Evolutionary conservation across 176 grass and related monocot species (phyloP).

Genomic region (Poa pratensis): DNA sequence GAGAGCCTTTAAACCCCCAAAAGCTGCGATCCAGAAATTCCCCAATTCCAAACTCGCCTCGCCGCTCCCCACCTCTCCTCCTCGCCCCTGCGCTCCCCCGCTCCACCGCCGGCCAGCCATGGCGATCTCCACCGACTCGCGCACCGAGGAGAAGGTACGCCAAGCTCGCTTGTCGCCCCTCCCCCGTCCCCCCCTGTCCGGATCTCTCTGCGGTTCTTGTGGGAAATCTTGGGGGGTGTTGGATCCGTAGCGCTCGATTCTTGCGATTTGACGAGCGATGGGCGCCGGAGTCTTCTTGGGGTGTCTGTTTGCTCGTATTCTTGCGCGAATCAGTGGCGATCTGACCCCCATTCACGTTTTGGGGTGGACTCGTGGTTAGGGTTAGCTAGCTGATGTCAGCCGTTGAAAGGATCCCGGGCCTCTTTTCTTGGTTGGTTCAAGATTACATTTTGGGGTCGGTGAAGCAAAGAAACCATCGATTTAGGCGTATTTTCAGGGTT

Average conservation of each 20-base stretch:
- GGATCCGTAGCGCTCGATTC: neutral
- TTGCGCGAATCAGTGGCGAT: neutral
- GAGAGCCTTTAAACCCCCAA: constrained; percentile 31
- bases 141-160: constrained; percentile 65
- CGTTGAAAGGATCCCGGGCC: neutral
- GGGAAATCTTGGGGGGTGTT: neutral
- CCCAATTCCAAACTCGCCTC: constrained; percentile 30
- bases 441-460: neutral
- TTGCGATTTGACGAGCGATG: neutral
- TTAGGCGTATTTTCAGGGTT: neutral
- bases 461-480: neutral
- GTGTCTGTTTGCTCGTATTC: neutral
- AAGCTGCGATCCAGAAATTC: constrained; percentile 4
- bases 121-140: constrained; percentile 68
- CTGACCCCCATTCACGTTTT: neutral
- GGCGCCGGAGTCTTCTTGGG: neutral
- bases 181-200: neutral
- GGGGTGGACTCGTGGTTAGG: neutral
- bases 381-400: neutral
- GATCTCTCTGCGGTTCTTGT: constrained; percentile 9
- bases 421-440: neutral
- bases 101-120: constrained; percentile 18
- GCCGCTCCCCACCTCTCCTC: neutral
- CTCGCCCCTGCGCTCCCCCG: neutral
- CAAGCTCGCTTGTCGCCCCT: neutral